These are phyloP conservation scores for Coprinellus aureogranulatus DNA, from an alignment of 768 basidiomycete genomes.

Conservation along the genomic window DNA sequence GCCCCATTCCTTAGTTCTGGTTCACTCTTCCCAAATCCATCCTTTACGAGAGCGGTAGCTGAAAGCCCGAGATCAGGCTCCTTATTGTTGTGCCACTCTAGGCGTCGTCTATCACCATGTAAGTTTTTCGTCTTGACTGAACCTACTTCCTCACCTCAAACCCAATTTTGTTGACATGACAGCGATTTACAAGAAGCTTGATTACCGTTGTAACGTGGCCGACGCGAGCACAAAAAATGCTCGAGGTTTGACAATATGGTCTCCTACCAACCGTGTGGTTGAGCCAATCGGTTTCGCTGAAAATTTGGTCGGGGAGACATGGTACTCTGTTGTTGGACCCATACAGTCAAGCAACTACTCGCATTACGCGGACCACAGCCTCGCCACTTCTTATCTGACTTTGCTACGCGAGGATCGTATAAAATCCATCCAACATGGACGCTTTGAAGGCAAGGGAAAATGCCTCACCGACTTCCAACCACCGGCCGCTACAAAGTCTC, in stretches of 20 bases:
- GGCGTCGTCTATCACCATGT: conserved; percentile 32
- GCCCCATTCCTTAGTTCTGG: conserved; percentile 30
- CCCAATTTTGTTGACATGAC: conserved; percentile 56
- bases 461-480: conserved; percentile 46
- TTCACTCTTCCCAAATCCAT: conserved; percentile 35
- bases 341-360: conserved; percentile 32
- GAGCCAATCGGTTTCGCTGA: conserved; percentile 37
- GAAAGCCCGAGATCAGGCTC: conserved; percentile 42
- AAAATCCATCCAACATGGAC: conserved; percentile 39
- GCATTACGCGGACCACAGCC: conserved; percentile 41
- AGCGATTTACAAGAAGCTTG: conserved; percentile 40
- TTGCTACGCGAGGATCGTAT: conserved; percentile 40
- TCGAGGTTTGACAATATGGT: conserved; percentile 42
- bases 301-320: conserved; percentile 41
- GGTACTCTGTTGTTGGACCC: conserved; percentile 21
- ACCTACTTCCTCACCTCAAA: conserved; percentile 37
- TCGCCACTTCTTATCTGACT: conserved; percentile 43
- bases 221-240: conserved; percentile 46
- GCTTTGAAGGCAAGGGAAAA: conserved; percentile 34
- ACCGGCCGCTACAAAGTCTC: conserved; percentile 48
- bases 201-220: conserved; percentile 27
- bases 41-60: conserved; percentile 35
- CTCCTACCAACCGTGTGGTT: conserved; percentile 46
- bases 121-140: conserved; percentile 33
- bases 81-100: conserved; percentile 48